phyloP scores from a whole-genome alignment of 1,284 basidiomycete species.

The Trametes versicolor region DNA sequence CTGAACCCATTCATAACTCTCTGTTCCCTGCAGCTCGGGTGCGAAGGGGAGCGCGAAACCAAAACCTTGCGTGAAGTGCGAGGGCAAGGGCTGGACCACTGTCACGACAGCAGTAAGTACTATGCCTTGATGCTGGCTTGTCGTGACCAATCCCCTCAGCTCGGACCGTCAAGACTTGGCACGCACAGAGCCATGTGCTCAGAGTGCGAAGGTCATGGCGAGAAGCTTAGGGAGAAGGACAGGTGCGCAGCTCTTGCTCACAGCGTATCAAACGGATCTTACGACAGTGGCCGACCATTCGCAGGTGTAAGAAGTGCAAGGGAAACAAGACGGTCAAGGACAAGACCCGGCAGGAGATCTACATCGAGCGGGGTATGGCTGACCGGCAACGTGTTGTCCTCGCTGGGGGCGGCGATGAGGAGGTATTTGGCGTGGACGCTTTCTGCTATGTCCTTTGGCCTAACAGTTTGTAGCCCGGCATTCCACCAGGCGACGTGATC shows the following conservation, averaged over 20 bases:
- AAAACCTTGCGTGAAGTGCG: slow-evolving; percentile 84
- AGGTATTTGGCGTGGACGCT: slow-evolving; percentile 55
- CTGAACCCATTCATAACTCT: not conserved
- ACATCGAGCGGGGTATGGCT: slow-evolving; percentile 89
- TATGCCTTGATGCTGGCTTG: slow-evolving; percentile 7
- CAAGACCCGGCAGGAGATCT: slow-evolving; percentile 88
- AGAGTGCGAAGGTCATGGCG: slow-evolving; percentile 85
- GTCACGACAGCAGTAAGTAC: slow-evolving; percentile 65
- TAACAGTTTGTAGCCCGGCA: slow-evolving; percentile 65
- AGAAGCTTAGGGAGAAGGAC: slow-evolving; percentile 89
- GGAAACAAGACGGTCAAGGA: slow-evolving; percentile 87
- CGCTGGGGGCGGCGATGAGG: slow-evolving; percentile 90
- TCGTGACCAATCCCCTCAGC: slow-evolving; percentile 43
- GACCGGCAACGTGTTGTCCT: slow-evolving; percentile 90
- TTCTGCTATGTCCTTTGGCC: slow-evolving; percentile 2
- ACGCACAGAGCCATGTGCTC: slow-evolving; percentile 70
- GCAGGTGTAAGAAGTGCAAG: slow-evolving; percentile 96
- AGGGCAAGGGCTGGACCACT: slow-evolving; percentile 83
- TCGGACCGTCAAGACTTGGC: slow-evolving; percentile 60
- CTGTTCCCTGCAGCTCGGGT: slow-evolving; percentile 66
- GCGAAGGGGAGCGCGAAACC: slow-evolving; percentile 84
- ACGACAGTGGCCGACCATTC: not conserved
- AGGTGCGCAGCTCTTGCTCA: slow-evolving; percentile 56
- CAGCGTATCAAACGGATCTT: not conserved
- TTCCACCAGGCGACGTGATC: slow-evolving; percentile 88